These are phyloP conservation scores for Cryphonectria carpinicola DNA, from an alignment of 2,329 filamentous ascomycete species.

Conservation along the genomic window DNA sequence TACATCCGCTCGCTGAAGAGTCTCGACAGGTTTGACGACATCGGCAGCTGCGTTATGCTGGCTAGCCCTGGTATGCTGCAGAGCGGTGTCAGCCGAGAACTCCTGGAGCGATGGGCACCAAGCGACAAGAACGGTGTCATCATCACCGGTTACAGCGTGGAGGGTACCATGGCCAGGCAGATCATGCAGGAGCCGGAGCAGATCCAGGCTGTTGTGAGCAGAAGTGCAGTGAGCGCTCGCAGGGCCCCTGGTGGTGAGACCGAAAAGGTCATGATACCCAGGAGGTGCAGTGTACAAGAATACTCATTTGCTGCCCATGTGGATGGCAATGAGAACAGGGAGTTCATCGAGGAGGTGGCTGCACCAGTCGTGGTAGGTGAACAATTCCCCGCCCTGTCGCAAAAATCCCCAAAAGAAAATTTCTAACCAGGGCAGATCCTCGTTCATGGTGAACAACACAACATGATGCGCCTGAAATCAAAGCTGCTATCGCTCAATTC, in stretches of 20 bases:
- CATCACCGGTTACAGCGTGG: conserved; percentile 97
- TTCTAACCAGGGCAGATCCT: conserved; percentile 66
- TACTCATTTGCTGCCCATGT: conserved; percentile 97
- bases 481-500: conserved; percentile 92
- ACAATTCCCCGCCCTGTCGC: background rate
- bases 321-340: conserved; percentile 91
- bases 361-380: conserved; percentile 86
- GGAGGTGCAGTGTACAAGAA: conserved; percentile 91
- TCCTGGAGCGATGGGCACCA: conserved; percentile 94
- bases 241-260: conserved; percentile 68
- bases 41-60: conserved; percentile 95
- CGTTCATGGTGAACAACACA: conserved; percentile 95
- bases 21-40: conserved; percentile 93
- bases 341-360: conserved; percentile 93
- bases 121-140: conserved; percentile 97
- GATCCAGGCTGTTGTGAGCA: conserved; percentile 91
- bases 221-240: conserved; percentile 66
- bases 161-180: conserved; percentile 97
- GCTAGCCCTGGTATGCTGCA: conserved; percentile 98
- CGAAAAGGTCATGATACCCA: conserved; percentile 90
- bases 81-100: conserved; percentile 89
- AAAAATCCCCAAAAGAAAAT: background rate
- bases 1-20: conserved; percentile 91
- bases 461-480: conserved; percentile 96
- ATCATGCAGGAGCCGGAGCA: conserved; percentile 94